These are phyloP conservation scores for Paramyrothecium roridum DNA, from an alignment of 2,329 filamentous ascomycete genomes.

Conservation along the genomic window DNA sequence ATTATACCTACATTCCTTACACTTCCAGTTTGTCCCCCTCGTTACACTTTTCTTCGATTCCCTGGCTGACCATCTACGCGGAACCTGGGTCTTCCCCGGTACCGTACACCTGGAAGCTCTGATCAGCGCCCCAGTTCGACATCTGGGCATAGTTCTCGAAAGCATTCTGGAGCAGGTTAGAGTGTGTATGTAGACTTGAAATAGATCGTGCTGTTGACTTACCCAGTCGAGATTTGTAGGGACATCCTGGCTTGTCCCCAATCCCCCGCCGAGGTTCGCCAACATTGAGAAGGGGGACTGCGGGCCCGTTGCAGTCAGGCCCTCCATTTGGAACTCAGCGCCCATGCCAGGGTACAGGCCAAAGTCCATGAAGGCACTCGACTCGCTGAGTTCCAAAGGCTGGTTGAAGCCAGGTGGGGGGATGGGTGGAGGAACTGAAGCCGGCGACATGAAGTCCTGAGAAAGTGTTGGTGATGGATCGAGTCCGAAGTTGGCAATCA, in stretches of 20 bases:
- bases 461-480: conserved; percentile 21
- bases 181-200: too few relatives aligned
- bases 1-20: neutral
- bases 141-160: conserved; percentile 56
- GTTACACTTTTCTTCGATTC: neutral
- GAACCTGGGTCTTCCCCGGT: conserved; percentile 21
- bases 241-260: conserved; percentile 35
- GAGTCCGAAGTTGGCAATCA: conserved; percentile 38
- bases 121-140: conserved; percentile 49
- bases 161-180: conserved; percentile 38
- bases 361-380: conserved; percentile 39
- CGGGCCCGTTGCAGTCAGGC: conserved; percentile 19
- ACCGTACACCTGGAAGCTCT: conserved; percentile 49
- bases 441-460: conserved; percentile 16
- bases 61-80: conserved; percentile 14
- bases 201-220: conserved; percentile 21
- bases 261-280: conserved; percentile 33
- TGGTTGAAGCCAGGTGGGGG: neutral
- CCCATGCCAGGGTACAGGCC: conserved; percentile 26
- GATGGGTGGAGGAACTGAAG: neutral
- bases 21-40: neutral
- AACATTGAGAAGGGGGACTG: conserved; percentile 53
- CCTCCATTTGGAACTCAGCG: conserved; percentile 26
- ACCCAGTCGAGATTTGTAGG: conserved; percentile 58
- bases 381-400: neutral